These are phyloP conservation scores for Suillus subaureus DNA, from an alignment of 768 basidiomycete species.

Conservation along the genomic window DNA sequence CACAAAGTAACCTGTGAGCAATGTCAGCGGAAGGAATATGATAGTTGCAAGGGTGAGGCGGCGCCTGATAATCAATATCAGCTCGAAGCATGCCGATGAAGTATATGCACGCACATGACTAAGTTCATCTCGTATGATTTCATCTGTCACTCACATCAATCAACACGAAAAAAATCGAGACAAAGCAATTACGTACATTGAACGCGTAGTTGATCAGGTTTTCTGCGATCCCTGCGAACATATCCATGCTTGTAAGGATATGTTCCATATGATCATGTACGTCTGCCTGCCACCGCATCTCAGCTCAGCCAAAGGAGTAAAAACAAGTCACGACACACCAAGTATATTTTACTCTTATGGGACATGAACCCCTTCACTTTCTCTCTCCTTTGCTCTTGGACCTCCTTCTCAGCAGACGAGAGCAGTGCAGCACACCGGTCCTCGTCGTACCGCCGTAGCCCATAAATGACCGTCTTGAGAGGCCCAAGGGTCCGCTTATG, in stretches of 20 bases:
- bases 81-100: conserved; percentile 3
- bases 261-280: conserved; percentile 80
- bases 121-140: conserved; percentile 77
- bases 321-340: conserved; percentile 40
- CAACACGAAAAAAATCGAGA: not conserved
- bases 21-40: conserved; percentile 69
- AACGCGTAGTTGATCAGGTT: conserved; percentile 76
- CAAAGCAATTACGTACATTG: conserved; percentile 49
- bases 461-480: conserved; percentile 29
- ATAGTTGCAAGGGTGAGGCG: conserved; percentile 69
- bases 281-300: conserved; percentile 52
- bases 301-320: not conserved
- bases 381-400: too few species aligned
- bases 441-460: too few species aligned
- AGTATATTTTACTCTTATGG: conserved; percentile 46
- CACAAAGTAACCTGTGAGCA: conserved; percentile 74
- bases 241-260: conserved; percentile 67
- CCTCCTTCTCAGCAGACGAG: too few species aligned
- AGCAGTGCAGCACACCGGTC: too few species aligned
- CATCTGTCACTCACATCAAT: conserved; percentile 43
- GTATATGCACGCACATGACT: conserved; percentile 54
- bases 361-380: conserved; percentile 44
- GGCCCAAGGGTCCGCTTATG: conserved; percentile 34
- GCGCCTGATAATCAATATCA: conserved; percentile 42
- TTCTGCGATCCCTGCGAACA: conserved; percentile 71